A percentile compares a stretch with the other conserved stretches of the same genome.
Conservation (phyloP, 768 basidiomycete species). For the Rhodosporidiobolus odoratus region DNA sequence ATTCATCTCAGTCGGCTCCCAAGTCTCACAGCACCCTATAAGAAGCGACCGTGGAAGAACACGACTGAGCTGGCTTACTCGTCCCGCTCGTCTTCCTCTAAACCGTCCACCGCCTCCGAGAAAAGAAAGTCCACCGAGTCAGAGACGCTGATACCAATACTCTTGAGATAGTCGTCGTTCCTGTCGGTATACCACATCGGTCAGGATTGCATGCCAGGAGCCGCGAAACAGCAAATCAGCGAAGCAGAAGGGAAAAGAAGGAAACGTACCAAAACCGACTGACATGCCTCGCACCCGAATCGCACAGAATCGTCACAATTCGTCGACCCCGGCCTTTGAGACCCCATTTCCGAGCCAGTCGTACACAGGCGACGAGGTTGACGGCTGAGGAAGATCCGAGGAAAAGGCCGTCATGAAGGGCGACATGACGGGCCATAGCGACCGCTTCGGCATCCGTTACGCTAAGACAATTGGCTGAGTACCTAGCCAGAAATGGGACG, state of each 20-base stretch:
- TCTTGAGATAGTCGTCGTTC: constrained; percentile 56
- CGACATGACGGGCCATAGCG: constrained; percentile 89
- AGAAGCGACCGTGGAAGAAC: no score
- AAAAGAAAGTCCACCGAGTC: constrained; percentile 16
- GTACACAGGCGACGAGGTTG: constrained; percentile 87
- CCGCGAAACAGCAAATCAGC: neutral
- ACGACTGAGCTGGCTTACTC: no score
- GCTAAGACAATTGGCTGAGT: constrained; percentile 48
- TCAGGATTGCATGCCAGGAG: neutral
- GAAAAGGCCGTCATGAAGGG: constrained; percentile 84
- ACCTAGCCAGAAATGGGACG: neutral
- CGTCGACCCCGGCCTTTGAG: constrained; percentile 52
- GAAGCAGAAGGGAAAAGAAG: neutral
- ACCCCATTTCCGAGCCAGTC: constrained; percentile 58
- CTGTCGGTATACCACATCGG: no score
- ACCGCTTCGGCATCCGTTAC: constrained; percentile 91
- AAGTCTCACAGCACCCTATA: no score
- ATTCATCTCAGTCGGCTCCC: no score
- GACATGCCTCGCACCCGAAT: constrained; percentile 74
- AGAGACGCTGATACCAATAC: constrained; percentile 49
- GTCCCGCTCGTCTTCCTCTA: neutral
- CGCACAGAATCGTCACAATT: constrained; percentile 83
- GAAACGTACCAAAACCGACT: constrained; percentile 53
- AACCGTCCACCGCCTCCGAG: neutral
- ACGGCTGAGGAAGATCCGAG: constrained; percentile 94